These are phyloP conservation scores for Alectoria sarmentosa DNA, from an alignment of 495 filamentous ascomycete genomes.

Conservation along the genomic window DNA sequence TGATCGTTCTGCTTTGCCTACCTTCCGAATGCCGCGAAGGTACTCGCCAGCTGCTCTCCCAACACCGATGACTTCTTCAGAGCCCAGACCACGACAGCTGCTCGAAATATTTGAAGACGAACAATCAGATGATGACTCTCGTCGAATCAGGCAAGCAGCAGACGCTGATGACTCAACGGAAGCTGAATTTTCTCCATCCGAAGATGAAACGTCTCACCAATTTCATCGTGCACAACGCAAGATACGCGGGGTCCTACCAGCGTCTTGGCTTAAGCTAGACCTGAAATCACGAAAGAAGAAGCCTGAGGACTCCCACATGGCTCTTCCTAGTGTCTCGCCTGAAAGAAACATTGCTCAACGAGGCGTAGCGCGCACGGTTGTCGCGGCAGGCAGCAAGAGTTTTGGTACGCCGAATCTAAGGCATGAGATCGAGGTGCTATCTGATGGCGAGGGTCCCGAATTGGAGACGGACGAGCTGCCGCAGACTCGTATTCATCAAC, in stretches of 20 bases:
- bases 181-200: not conserved
- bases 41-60: constrained; percentile 34
- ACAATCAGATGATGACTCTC: constrained; percentile 9
- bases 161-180: constrained; percentile 6
- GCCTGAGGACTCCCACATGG: constrained; percentile 25
- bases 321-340: constrained; percentile 12
- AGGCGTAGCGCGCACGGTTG: constrained; percentile 44
- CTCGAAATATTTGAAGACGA: constrained; percentile 13
- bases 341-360: constrained; percentile 35
- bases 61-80: constrained; percentile 31
- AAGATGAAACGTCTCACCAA: constrained; percentile 10
- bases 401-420: constrained; percentile 29
- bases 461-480: not conserved
- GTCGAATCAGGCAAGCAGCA: not conserved
- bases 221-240: constrained; percentile 41
- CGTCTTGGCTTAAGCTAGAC: constrained; percentile 81
- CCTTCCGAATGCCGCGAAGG: constrained; percentile 38
- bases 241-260: constrained; percentile 82
- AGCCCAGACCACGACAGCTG: constrained; percentile 13
- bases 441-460: constrained; percentile 29
- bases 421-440: constrained; percentile 22
- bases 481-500: not conserved
- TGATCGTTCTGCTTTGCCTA: constrained; percentile 19
- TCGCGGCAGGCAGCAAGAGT: constrained; percentile 18
- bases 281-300: constrained; percentile 36